These are phyloP conservation scores for Pyrenophora tritici-repentis DNA, from an alignment of 2,329 filamentous ascomycete genomes.

Conservation along the genomic window DNA sequence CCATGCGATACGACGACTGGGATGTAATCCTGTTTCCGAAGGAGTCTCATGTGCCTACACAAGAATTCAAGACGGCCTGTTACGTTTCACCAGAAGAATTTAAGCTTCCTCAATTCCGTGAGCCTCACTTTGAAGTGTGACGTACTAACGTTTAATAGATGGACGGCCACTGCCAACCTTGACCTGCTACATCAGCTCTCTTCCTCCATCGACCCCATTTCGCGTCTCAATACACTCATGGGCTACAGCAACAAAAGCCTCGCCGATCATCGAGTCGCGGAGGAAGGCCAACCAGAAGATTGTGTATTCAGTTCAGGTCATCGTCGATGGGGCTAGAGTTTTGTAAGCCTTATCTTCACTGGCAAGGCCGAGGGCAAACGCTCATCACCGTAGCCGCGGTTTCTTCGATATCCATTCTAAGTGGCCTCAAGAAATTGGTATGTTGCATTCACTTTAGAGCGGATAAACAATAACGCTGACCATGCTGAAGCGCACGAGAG, in stretches of 20 bases:
- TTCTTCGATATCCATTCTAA: constrained; percentile 31
- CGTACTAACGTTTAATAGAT: constrained; percentile 25
- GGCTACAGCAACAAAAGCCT: constrained; percentile 31
- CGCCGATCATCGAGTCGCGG: constrained; percentile 32
- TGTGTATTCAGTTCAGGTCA: constrained; percentile 36
- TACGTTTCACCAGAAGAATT: constrained; percentile 63
- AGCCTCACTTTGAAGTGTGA: background rate
- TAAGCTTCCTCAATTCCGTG: constrained; percentile 1
- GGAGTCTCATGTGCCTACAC: constrained; percentile 70
- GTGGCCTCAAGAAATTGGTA: constrained; percentile 44
- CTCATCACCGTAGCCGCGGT: constrained; percentile 35
- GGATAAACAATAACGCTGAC: background rate
- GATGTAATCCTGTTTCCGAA: constrained; percentile 79
- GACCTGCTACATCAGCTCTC: constrained; percentile 37
- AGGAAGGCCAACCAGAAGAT: constrained; percentile 32
- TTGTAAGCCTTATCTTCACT: constrained; percentile 30
- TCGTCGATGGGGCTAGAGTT: constrained; percentile 35
- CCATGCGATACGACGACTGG: constrained; percentile 86
- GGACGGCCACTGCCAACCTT: constrained; percentile 36
- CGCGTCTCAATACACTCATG: constrained; percentile 46
- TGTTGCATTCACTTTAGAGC: background rate
- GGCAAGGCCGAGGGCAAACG: constrained; percentile 16
- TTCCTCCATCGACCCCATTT: constrained; percentile 36
- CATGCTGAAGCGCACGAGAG: constrained; percentile 32
- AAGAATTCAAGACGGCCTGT: constrained; percentile 82